phyloP scores from a whole-genome alignment of 768 basidiomycete genomes.

The Lepiota brunneoincarnata region DNA sequence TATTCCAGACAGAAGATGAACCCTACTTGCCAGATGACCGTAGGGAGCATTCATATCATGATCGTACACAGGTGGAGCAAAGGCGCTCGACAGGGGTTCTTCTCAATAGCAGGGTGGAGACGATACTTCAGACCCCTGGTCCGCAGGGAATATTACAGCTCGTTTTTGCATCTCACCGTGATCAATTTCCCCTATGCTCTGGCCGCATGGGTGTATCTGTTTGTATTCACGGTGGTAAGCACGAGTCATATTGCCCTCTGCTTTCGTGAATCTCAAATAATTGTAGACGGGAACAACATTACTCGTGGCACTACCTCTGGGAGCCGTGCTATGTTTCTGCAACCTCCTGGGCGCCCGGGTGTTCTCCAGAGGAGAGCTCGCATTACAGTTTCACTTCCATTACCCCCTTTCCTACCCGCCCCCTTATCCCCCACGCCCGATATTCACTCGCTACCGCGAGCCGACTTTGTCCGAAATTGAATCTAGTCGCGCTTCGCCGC shows the following conservation, averaged over 20 bases:
- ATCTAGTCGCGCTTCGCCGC: constrained; percentile 26
- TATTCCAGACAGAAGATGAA: constrained; percentile 57
- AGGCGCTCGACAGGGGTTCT: constrained; percentile 20
- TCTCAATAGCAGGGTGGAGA: constrained; percentile 38
- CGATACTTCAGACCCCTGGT: constrained; percentile 66
- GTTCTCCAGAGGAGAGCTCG: constrained; percentile 73
- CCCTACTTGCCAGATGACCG: constrained; percentile 27
- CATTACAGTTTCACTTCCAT: constrained; percentile 70
- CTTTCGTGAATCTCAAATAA: not conserved
- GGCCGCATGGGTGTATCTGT: constrained; percentile 74
- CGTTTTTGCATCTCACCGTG: constrained; percentile 66
- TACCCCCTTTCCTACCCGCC: constrained; percentile 58
- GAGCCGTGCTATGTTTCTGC: constrained; percentile 74
- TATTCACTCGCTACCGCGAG: constrained; percentile 65
- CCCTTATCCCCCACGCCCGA: constrained; percentile 67
- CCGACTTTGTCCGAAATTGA: constrained; percentile 50
- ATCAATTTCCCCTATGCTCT: constrained; percentile 81
- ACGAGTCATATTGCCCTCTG: not conserved
- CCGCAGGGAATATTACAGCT: constrained; percentile 55
- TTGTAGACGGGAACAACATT: constrained; percentile 72
- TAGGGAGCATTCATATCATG: constrained; percentile 15
- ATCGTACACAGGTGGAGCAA: constrained; percentile 9
- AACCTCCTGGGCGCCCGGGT: constrained; percentile 70
- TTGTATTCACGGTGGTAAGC: constrained; percentile 78
- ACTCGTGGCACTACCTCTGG: constrained; percentile 75